Conservation (phyloP, 163 green algal species). For the Chlorella variabilis region DNA sequence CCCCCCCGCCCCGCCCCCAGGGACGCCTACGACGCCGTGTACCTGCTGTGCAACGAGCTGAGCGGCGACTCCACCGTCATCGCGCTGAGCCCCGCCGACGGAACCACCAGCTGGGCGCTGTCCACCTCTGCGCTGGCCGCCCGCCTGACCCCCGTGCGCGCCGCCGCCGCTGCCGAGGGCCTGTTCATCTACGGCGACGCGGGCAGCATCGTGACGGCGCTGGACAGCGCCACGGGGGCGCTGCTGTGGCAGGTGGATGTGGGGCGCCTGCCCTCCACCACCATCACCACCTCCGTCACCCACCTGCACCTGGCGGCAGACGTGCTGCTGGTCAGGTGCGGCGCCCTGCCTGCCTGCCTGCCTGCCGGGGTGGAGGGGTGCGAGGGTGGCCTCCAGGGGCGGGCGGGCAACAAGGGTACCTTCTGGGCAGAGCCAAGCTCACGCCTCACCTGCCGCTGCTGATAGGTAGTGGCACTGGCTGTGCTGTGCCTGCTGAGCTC, state of each 20-base stretch:
- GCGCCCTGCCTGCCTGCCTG: neutral
- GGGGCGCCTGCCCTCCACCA: neutral
- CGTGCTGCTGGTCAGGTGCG: constrained; percentile 31
- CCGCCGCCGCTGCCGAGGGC: neutral
- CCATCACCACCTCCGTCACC: neutral
- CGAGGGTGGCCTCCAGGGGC: no score
- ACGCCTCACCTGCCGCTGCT: neutral
- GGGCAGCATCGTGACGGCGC: constrained; percentile 26
- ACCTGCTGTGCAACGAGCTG: constrained; percentile 29
- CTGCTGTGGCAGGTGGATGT: constrained; percentile 34
- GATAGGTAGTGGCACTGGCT: no score
- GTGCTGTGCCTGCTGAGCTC: no score
- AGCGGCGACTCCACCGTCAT: constrained; percentile 27
- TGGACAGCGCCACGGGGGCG: neutral
- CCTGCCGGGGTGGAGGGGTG: no score
- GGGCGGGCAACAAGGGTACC: no score
- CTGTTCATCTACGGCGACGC: constrained; percentile 7
- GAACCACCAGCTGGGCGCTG: constrained; percentile 15
- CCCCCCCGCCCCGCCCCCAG: neutral
- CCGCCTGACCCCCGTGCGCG: constrained; percentile 15
- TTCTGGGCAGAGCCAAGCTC: no score
- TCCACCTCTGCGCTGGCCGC: constrained; percentile 19
- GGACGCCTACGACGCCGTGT: constrained; percentile 10
- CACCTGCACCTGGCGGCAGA: constrained; percentile 14
- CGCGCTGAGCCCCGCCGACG: constrained; percentile 4